Percentiles rank a stretch among this genome's conserved stretches.
Conservation (phyloP, 805 yeast genomes). For the Yarrowia keelungensis region DNA sequence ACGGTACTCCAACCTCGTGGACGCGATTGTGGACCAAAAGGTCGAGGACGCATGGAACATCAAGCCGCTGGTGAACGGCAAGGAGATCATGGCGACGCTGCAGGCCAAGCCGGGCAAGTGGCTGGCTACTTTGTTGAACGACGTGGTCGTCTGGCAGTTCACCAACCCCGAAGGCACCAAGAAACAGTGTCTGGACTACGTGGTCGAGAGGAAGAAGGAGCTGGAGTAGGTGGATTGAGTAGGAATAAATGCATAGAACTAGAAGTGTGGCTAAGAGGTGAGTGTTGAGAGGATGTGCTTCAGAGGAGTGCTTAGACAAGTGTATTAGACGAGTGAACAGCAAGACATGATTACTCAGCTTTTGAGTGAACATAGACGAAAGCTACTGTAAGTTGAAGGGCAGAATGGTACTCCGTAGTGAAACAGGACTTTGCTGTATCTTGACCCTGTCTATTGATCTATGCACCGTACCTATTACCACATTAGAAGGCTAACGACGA, state of each 20-base stretch:
- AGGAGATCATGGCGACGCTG: conserved; percentile 60
- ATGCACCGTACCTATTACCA: too few species aligned
- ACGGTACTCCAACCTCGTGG: conserved; percentile 42
- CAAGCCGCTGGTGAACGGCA: conserved; percentile 74
- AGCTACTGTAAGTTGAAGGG: too few species aligned
- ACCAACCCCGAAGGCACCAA: conserved; percentile 66
- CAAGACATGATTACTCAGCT: too few species aligned
- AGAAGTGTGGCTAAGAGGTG: background rate
- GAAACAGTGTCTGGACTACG: conserved; percentile 61
- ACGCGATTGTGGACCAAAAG: conserved; percentile 48
- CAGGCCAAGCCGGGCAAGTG: conserved; percentile 82
- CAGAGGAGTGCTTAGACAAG: too few species aligned
- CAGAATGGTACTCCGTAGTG: too few species aligned
- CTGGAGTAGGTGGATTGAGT: conserved; percentile 51
- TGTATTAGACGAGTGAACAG: too few species aligned
- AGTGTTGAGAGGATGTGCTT: too few species aligned
- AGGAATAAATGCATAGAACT: too few species aligned
- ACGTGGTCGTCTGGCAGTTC: conserved; percentile 75
- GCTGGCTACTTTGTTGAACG: conserved; percentile 66
- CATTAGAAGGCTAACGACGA: too few species aligned
- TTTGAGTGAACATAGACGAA: too few species aligned
- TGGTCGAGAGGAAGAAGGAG: conserved; percentile 38
- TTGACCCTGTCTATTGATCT: too few species aligned
- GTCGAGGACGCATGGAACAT: conserved; percentile 57
- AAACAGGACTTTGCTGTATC: too few species aligned